A percentile compares a stretch with the other conserved stretches of the same genome.
Evolutionary conservation across 2,329 filamentous ascomycete species (phyloP).

Genomic region (Monosporascus sp.): DNA sequence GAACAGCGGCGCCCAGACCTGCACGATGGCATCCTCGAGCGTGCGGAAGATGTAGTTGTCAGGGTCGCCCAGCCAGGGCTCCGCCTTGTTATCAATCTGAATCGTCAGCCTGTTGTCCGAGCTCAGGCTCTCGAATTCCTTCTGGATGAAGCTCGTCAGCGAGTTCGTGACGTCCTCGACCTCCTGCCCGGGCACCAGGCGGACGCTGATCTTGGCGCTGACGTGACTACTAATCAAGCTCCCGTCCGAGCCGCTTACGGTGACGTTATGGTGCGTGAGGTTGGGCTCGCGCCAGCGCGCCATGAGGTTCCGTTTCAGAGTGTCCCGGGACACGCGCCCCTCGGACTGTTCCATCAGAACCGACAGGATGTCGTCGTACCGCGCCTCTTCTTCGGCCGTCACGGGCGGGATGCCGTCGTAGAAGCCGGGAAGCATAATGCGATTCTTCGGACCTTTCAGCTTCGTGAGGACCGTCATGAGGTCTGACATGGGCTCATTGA

Average conservation of each 20-base stretch:
- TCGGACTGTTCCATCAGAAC: conserved; percentile 70
- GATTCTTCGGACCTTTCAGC: conserved; percentile 74
- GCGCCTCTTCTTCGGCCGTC: conserved; percentile 66
- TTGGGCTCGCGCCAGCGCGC: conserved; percentile 93
- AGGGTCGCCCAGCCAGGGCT: conserved; percentile 93
- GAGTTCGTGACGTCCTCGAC: conserved; percentile 67
- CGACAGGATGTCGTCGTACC: conserved; percentile 79
- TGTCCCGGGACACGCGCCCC: conserved; percentile 50
- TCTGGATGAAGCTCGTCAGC: conserved; percentile 61
- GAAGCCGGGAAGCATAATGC: conserved; percentile 80
- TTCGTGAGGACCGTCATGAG: conserved; percentile 76
- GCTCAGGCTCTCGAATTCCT: conserved; percentile 67
- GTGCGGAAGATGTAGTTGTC: conserved; percentile 87
- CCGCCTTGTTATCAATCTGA: conserved; percentile 85
- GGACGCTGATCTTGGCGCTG: conserved; percentile 81
- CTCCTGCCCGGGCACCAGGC: conserved; percentile 89
- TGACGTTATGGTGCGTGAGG: conserved; percentile 87
- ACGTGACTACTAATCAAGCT: conserved; percentile 88
- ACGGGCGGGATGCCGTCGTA: conserved; percentile 78
- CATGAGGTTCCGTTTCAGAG: conserved; percentile 82
- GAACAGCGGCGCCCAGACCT: conserved; percentile 68
- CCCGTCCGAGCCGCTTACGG: conserved; percentile 85
- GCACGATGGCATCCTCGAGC: conserved; percentile 76
- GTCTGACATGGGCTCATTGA: conserved; percentile 89
- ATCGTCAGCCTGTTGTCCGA: conserved; percentile 78